Conservation (phyloP, 208 protist genomes). For the Crithidia bombi region DNA sequence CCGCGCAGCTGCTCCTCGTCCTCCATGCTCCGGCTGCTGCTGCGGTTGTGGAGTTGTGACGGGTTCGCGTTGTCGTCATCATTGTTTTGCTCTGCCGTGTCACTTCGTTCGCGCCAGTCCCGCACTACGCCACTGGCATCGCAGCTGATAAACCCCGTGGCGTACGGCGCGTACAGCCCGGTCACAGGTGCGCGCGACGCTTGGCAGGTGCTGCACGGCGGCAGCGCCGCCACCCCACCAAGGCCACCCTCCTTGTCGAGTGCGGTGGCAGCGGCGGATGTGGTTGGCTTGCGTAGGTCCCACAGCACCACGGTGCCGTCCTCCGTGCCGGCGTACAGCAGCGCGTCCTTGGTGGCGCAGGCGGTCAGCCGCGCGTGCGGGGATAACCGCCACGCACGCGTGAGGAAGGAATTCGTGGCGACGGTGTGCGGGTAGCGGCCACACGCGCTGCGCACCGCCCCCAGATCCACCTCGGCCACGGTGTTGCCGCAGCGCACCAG, state of each 20-base stretch:
- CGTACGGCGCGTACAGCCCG: conserved; percentile 66
- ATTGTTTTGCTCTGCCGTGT: conserved; percentile 22
- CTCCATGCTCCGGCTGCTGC: not conserved
- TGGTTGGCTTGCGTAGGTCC: conserved; percentile 47
- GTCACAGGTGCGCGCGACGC: conserved; percentile 43
- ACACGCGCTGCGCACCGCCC: conserved; percentile 29
- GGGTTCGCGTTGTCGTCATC: conserved; percentile 15
- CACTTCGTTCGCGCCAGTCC: conserved; percentile 43
- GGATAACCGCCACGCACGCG: conserved; percentile 64
- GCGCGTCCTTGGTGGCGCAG: conserved; percentile 53
- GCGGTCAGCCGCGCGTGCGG: conserved; percentile 60
- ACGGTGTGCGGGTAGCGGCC: conserved; percentile 13
- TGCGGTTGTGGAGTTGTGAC: not conserved
- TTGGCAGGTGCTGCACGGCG: conserved; percentile 12
- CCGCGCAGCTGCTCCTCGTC: conserved; percentile 4
- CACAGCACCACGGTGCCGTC: conserved; percentile 64
- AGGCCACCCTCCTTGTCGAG: not conserved
- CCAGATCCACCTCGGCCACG: conserved; percentile 48
- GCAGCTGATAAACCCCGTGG: conserved; percentile 59
- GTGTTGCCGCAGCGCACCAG: conserved; percentile 49
- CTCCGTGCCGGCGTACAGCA: conserved; percentile 62
- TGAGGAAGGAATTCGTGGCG: conserved; percentile 35
- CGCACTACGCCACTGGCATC: conserved; percentile 57
- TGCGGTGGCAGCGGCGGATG: conserved; percentile 11
- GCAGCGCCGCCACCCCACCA: not conserved